phyloP scores from a whole-genome alignment of 2,329 filamentous ascomycete genomes.

The Teratosphaeria epicoccoides region DNA sequence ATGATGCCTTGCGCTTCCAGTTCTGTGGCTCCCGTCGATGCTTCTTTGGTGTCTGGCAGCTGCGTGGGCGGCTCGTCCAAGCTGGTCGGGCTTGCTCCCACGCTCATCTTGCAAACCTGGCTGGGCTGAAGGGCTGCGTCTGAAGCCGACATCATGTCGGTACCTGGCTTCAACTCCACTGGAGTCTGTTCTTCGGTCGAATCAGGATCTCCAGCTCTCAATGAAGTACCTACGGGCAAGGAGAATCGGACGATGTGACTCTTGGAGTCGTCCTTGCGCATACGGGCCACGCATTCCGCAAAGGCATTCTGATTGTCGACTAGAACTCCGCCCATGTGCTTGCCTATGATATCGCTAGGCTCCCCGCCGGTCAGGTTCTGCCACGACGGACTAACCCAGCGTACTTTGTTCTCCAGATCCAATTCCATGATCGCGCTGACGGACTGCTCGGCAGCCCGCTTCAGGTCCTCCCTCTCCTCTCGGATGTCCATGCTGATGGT shows the following conservation, averaged over 20 bases:
- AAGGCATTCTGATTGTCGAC: constrained; percentile 73
- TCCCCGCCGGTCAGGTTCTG: constrained; percentile 78
- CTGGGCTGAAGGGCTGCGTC: neutral
- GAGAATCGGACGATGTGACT: constrained; percentile 83
- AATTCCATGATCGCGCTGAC: constrained; percentile 94
- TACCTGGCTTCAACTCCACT: constrained; percentile 17
- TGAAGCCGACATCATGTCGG: constrained; percentile 6
- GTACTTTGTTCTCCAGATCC: constrained; percentile 76
- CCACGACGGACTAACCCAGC: constrained; percentile 97
- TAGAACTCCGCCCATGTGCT: constrained; percentile 68
- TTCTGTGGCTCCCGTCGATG: constrained; percentile 47
- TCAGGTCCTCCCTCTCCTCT: constrained; percentile 85
- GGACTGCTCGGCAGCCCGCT: constrained; percentile 90
- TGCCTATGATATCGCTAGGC: constrained; percentile 61
- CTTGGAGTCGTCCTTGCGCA: constrained; percentile 85
- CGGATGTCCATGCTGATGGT: constrained; percentile 80
- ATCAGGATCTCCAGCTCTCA: constrained; percentile 43
- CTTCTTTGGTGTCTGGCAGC: neutral
- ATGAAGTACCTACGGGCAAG: neutral
- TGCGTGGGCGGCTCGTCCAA: neutral
- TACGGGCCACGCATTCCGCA: constrained; percentile 69
- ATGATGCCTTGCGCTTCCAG: constrained; percentile 97
- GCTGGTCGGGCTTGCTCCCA: neutral
- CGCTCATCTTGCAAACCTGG: neutral
- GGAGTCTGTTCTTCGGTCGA: constrained; percentile 17